Evolutionary conservation across 441 rosid genomes (phyloP).

Genomic region (Manihot esculenta): DNA sequence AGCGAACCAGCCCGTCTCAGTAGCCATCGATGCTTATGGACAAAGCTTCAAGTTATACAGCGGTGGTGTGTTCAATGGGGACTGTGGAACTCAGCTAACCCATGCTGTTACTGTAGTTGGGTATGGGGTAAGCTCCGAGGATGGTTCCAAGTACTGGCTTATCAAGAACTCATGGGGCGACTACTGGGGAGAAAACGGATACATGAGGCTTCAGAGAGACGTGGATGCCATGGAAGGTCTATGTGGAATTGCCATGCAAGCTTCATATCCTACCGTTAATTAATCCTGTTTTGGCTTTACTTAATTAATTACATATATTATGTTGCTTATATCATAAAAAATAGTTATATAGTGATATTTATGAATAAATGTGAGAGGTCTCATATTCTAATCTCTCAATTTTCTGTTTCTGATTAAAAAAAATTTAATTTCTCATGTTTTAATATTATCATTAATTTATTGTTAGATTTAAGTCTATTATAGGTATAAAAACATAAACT

Average conservation of each 20-base stretch:
- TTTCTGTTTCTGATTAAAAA: too few relatives aligned
- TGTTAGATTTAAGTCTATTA: too few relatives aligned
- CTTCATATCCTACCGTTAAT: conserved; percentile 44
- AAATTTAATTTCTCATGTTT: too few relatives aligned
- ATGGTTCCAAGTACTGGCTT: conserved; percentile 47
- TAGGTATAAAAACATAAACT: too few relatives aligned
- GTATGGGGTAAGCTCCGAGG: conserved; percentile 41
- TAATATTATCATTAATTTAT: too few relatives aligned
- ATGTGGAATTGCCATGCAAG: conserved; percentile 60
- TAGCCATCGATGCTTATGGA: conserved; percentile 48
- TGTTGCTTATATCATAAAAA: too few relatives aligned
- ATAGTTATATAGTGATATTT: too few relatives aligned
- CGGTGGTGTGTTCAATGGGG: conserved; percentile 47
- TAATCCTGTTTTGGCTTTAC: too few relatives aligned
- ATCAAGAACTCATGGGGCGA: conserved; percentile 72
- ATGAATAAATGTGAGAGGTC: too few relatives aligned
- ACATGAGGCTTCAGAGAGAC: conserved; percentile 43
- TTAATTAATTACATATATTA: too few relatives aligned
- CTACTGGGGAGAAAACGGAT: conserved; percentile 68
- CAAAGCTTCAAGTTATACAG: conserved; percentile 43
- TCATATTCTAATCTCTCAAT: too few relatives aligned
- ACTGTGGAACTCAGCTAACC: conserved; percentile 46
- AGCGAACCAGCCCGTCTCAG: conserved; percentile 59
- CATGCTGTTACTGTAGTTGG: conserved; percentile 66
- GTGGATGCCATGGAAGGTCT: conserved; percentile 29